phyloP scores from a whole-genome alignment of 179 eudicot species.

The Pouteria campechiana region DNA sequence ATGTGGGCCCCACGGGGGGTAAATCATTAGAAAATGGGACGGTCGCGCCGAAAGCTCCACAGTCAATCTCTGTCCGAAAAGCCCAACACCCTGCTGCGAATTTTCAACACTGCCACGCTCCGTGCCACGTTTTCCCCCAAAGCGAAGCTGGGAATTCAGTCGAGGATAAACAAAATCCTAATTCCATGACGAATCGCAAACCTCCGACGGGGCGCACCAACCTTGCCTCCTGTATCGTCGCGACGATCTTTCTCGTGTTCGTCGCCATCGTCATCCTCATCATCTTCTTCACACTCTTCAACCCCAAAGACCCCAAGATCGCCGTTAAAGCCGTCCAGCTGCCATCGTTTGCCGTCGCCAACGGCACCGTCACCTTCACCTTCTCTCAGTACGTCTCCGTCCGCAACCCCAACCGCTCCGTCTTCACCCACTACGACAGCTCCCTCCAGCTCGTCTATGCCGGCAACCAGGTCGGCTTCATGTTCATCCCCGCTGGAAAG shows the following conservation, averaged over 20 bases:
- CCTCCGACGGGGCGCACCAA: conserved; percentile 42
- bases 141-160: conserved; percentile 8
- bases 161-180: too few relatives aligned
- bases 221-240: conserved; percentile 70
- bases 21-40: too few relatives aligned
- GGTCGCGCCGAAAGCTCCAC: too few relatives aligned
- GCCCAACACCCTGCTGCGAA: too few relatives aligned
- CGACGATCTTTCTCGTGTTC: conserved; percentile 61
- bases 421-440: conserved; percentile 76
- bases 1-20: too few relatives aligned
- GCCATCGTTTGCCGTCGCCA: conserved; percentile 57
- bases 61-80: too few relatives aligned
- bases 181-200: conserved; percentile 2
- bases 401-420: conserved; percentile 57
- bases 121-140: not conserved
- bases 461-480: conserved; percentile 60
- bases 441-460: conserved; percentile 55
- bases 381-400: conserved; percentile 75
- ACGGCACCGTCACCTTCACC: conserved; percentile 63
- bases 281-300: conserved; percentile 66
- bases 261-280: conserved; percentile 38
- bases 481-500: conserved; percentile 78
- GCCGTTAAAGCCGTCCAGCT: conserved; percentile 50
- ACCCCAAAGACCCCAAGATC: conserved; percentile 51
- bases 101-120: too few relatives aligned